Evolutionary conservation across 495 filamentous ascomycete genomes (phyloP), one percentile per base, ranked within the genome.

Genomic region (Hypoxylon lienhwacheense): DNA sequence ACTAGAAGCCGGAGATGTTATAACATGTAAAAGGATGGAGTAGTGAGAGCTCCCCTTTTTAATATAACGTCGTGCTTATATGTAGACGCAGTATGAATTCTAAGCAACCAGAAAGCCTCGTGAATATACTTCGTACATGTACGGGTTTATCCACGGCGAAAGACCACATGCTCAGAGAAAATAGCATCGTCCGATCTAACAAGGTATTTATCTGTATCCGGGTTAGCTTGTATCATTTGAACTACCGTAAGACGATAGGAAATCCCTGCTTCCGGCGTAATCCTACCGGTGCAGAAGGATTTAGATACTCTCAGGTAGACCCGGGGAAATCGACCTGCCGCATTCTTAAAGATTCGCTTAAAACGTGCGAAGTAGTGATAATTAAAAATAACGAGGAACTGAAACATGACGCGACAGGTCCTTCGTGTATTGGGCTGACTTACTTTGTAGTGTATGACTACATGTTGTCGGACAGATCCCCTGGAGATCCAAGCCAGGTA

Each of bases 341-440:
- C 26, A 31, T 32, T 40, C 19, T 40, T 49, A 26, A 46, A n/a
- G 35, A 53, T 39, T 16, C 44, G 51, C 41, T 40, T 47, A 37
- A 31, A 29, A 19, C 12, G 24, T 8, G 26, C 22, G 15, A 26
- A 12, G 21, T 41, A 20, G 12, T 41, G 21, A 41, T 25, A n/a
- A n/a, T n/a, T n/a, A 41, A 40, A 35, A 47, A 7, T 11, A 26
- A 46, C 39, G 28, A 34, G 22, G 8, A 4, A 36, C 35, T 61
- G 50, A 46, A 60, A 60, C 39, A 54, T 35, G 35, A 59, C 53
- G 50, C 39, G 44, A 40, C 41, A 40, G 14, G n/a, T n/a, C n/a
- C n/a, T n/a, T n/a, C 44, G 19, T 31, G 7, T 19, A 29, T 29
- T 34, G 45, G 17, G 21, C 17, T 35, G 44, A 55, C 35, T 47